Evolutionary conservation across 768 basidiomycete genomes (phyloP).

Genomic region (Dendrothele bispora): DNA sequence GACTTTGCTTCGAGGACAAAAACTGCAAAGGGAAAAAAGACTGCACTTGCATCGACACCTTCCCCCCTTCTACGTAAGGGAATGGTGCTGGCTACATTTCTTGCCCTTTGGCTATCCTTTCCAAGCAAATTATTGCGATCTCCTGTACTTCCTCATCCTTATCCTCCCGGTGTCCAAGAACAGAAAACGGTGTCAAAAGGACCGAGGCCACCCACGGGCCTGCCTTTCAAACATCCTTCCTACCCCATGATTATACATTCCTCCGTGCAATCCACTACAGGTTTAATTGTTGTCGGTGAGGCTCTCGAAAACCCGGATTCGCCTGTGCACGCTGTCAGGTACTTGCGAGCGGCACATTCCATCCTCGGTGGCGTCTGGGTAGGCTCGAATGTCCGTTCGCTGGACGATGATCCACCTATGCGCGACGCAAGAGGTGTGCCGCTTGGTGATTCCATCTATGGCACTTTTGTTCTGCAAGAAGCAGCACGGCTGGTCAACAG

Average conservation of each 20-base stretch:
- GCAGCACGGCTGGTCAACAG: slow-evolving; percentile 70
- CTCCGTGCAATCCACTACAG: slow-evolving; percentile 70
- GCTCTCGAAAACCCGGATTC: slow-evolving; percentile 32
- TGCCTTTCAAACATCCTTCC: slow-evolving; percentile 42
- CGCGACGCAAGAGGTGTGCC: slow-evolving; percentile 52
- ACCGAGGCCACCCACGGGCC: too few relatives aligned
- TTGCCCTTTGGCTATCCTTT: slow-evolving; percentile 33
- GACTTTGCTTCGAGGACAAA: slow-evolving; percentile 2
- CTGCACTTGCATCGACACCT: neutral
- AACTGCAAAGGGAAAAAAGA: slow-evolving; percentile 1
- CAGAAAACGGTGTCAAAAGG: too few relatives aligned
- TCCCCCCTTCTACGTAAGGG: slow-evolving; percentile 5
- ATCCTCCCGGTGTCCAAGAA: too few relatives aligned
- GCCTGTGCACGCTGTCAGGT: slow-evolving; percentile 53
- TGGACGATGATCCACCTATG: slow-evolving; percentile 40
- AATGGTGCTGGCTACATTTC: neutral
- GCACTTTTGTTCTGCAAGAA: slow-evolving; percentile 85
- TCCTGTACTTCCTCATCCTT: slow-evolving; percentile 61
- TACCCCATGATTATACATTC: slow-evolving; percentile 67
- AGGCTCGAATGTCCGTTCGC: slow-evolving; percentile 42
- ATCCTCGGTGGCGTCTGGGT: slow-evolving; percentile 82
- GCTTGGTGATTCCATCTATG: slow-evolving; percentile 81
- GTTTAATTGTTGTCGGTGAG: slow-evolving; percentile 83
- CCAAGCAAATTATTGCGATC: slow-evolving; percentile 39
- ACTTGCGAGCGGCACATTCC: slow-evolving; percentile 65